A percentile compares a stretch with the other conserved stretches of the same genome.
These are phyloP conservation scores for Verticillium alfalfae DNA, from an alignment of 2,329 filamentous ascomycete genomes.

Conservation along the genomic window DNA sequence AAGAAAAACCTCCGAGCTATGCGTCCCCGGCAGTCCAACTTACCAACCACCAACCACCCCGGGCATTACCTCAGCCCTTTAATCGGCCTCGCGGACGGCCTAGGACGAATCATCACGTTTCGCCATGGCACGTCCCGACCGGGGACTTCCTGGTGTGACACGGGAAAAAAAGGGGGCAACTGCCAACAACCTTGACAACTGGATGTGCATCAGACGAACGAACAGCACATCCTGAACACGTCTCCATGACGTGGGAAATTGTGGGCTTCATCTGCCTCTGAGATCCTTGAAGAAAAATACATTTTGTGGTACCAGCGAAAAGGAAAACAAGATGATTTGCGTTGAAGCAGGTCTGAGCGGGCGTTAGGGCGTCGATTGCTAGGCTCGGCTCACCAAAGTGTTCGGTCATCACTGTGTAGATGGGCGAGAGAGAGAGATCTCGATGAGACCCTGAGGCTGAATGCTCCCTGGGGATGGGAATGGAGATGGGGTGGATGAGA, in stretches of 20 bases:
- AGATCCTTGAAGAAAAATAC: background rate
- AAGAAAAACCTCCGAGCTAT: background rate
- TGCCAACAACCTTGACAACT: background rate
- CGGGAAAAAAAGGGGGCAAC: no score
- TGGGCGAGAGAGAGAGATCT: background rate
- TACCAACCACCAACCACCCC: no score
- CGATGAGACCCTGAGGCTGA: background rate
- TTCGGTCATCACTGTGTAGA: background rate
- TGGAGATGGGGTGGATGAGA: background rate
- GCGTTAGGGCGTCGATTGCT: background rate
- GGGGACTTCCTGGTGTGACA: background rate
- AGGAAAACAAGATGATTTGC: no score
- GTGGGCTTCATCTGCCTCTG: background rate
- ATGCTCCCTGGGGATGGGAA: background rate
- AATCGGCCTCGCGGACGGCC: background rate
- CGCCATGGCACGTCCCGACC: background rate
- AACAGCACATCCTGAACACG: background rate
- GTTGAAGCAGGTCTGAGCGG: background rate
- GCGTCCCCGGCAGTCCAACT: background rate
- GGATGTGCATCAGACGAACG: background rate
- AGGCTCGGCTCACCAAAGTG: background rate
- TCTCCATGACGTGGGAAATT: background rate
- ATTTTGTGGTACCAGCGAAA: background rate
- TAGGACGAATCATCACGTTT: background rate
- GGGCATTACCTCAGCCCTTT: background rate